Conservation (phyloP, 176 grass and related monocot species). For the Hordeum marinum region DNA sequence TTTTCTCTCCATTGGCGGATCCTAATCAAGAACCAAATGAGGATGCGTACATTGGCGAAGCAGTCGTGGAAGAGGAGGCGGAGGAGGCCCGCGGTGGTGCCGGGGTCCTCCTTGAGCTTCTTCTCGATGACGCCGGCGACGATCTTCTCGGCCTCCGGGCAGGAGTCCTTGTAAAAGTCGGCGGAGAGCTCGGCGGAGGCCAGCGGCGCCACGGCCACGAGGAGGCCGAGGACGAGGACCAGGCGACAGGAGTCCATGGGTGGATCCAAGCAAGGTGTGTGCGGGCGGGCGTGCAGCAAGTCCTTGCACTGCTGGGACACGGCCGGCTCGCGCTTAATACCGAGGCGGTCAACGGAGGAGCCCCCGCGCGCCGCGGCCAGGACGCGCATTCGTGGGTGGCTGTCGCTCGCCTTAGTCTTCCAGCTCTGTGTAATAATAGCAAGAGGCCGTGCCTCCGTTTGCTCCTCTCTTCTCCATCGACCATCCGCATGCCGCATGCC, state of each 20-base stretch:
- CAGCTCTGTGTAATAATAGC: constrained; percentile 26
- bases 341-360: constrained; percentile 9
- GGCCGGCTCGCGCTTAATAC: constrained; percentile 28
- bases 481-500: neutral
- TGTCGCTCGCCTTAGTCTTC: neutral
- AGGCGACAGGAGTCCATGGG: constrained; percentile 27
- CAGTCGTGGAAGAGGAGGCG: constrained; percentile 55
- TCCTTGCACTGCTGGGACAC: constrained; percentile 19
- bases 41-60: constrained; percentile 34
- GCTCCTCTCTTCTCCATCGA: neutral
- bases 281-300: neutral
- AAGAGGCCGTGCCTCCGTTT: neutral
- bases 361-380: neutral
- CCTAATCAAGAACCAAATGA: neutral
- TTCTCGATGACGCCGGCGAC: constrained; percentile 24
- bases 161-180: constrained; percentile 37
- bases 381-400: neutral
- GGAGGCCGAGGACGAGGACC: neutral
- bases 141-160: constrained; percentile 40
- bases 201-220: neutral
- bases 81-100: constrained; percentile 38
- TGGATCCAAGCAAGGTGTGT: neutral
- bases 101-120: constrained; percentile 27
- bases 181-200: constrained; percentile 1
- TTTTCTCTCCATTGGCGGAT: neutral